Base-by-base conservation (phyloP, 2,329 filamentous ascomycete species). In the Arachnomyces sp. region DNA sequence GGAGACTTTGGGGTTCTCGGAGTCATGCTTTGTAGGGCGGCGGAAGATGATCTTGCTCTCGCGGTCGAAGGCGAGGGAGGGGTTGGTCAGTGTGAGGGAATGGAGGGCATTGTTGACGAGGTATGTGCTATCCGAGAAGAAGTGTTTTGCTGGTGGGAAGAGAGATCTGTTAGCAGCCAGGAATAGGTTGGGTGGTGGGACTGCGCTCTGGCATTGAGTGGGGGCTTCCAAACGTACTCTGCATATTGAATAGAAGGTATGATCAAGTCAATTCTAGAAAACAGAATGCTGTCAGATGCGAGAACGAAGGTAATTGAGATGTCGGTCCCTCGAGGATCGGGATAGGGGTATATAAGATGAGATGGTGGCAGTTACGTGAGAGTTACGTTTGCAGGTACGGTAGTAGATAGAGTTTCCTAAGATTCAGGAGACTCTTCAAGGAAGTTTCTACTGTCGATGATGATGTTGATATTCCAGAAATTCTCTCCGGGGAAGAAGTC, bases 11-110 rank as follows among this genome's bases (percentile, higher is more conserved):
- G 71, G 60, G 20, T 64, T 57, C 20, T 56, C 58, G n/a, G 70
- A 49, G 44, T 64, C 62, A 61, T 67, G 54, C 53, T 52, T 51
- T 36, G 57, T 59, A 15, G 78, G 81, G 13, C 83, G 76, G 41
- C 77, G 76, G 67, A 92, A 94, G 55, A 94, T 66, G 53, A 93
- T 82, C 63, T 94, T 95, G 68, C 93, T 84, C 38, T 78, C 70
- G 20, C 67, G 63, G 59, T 95, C 88, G 51, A 92, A 76, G 38
- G 83, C 82, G 16, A 93, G 70, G 28, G 82, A 82, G 7, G 90
- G 90, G 62, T 95, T 95, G 37, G 84, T 88, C 46, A 84, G 69
- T 15, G 87, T 90, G 28, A 92, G 72, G 47, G 82, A 79, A 53
- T 79, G 74, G 14, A 95, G 78, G 33, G 89, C 84, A 31, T 79